These are phyloP conservation scores for Schwanniomyces sp. DNA, from an alignment of 805 yeast genomes.

Conservation along the genomic window DNA sequence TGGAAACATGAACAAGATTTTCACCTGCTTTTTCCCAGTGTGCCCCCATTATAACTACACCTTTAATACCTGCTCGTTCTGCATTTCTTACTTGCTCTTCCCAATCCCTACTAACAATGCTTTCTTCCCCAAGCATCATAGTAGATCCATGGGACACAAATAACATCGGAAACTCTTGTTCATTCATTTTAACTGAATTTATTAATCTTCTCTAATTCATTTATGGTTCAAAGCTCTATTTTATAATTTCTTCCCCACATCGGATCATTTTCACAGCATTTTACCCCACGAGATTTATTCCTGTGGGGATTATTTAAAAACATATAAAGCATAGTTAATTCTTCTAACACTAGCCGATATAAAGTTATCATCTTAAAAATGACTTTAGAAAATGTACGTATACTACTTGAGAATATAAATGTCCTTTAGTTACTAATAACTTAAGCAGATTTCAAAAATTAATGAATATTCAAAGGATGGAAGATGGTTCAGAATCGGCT, in stretches of 20 bases:
- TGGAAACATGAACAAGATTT: slow-evolving; percentile 1
- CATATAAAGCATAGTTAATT: neutral
- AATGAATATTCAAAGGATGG: slow-evolving; percentile 1
- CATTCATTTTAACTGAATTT: neutral
- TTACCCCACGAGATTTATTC: neutral
- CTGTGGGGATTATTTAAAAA: neutral
- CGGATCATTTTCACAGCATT: neutral
- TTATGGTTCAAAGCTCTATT: neutral
- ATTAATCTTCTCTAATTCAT: neutral
- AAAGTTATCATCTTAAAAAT: neutral
- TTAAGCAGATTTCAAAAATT: neutral
- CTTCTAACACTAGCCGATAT: neutral
- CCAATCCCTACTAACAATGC: slow-evolving; percentile 2
- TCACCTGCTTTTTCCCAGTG: slow-evolving; percentile 3
- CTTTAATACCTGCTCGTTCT: neutral
- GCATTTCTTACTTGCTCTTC: slow-evolving; percentile 5
- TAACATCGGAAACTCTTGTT: slow-evolving; percentile 1
- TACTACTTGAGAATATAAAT: neutral
- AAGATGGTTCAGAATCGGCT: neutral
- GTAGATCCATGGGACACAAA: slow-evolving; percentile 4
- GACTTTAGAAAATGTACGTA: neutral
- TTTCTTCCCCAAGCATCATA: slow-evolving; percentile 3
- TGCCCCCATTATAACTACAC: slow-evolving; percentile 1
- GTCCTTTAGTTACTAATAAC: neutral
- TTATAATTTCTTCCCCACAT: neutral